Conservation (phyloP, 2,329 filamentous ascomycete genomes). For the Arthrocladium fulminans region DNA sequence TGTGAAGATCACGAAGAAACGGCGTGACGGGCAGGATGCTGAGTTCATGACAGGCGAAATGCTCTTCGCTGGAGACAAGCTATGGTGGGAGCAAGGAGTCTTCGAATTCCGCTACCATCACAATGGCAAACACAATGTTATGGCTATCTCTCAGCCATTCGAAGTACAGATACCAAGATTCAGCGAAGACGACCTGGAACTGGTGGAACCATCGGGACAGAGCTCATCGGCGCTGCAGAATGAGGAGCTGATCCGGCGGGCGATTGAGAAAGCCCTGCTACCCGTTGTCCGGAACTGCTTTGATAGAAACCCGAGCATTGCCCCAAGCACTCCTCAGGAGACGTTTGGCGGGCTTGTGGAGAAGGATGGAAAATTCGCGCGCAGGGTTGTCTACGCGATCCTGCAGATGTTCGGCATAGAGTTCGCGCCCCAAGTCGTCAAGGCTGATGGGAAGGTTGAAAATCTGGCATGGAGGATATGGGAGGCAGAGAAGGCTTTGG, state of each 20-base stretch:
- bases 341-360: constrained; percentile 78
- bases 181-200: constrained; percentile 60
- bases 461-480: constrained; percentile 92
- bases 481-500: constrained; percentile 89
- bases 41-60: constrained; percentile 71
- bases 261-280: constrained; percentile 68
- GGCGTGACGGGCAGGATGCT: constrained; percentile 29
- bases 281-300: constrained; percentile 86
- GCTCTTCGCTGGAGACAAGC: constrained; percentile 79
- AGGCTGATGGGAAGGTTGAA: constrained; percentile 79
- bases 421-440: constrained; percentile 84
- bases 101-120: constrained; percentile 98
- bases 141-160: constrained; percentile 89
- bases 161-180: constrained; percentile 79
- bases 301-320: constrained; percentile 83
- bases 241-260: constrained; percentile 54
- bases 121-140: constrained; percentile 81
- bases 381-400: constrained; percentile 84
- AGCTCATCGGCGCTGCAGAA: constrained; percentile 32
- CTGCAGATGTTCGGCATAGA: constrained; percentile 95
- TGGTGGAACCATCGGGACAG: constrained; percentile 24
- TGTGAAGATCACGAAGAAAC: constrained; percentile 41
- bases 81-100: constrained; percentile 94
- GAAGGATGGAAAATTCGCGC: constrained; percentile 78
- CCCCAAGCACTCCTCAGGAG: constrained; percentile 69